Conservation (phyloP, 352 stramenopile species). For the Phytopythium cucurbitacearum region DNA sequence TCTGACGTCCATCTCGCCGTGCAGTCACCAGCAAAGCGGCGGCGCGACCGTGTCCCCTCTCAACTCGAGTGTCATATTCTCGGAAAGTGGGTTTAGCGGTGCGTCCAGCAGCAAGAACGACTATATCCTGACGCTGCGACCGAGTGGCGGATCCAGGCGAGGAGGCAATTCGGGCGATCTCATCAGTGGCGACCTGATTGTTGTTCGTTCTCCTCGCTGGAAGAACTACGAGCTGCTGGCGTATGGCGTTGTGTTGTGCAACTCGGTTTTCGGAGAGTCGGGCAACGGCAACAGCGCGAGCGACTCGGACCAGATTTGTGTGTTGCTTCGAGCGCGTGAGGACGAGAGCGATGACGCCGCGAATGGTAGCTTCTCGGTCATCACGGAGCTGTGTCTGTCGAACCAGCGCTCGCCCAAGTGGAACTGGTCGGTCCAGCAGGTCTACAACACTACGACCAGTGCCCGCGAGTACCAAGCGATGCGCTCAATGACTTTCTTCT, state of each 20-base stretch:
- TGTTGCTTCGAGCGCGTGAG: constrained; percentile 44
- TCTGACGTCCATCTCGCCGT: constrained; percentile 64
- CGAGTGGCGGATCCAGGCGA: constrained; percentile 6
- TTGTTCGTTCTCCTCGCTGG: constrained; percentile 55
- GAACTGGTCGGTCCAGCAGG: constrained; percentile 60
- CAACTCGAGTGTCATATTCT: constrained; percentile 57
- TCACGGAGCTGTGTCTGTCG: constrained; percentile 66
- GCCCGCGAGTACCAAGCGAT: constrained; percentile 80
- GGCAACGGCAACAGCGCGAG: not conserved
- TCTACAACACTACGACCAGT: constrained; percentile 73
- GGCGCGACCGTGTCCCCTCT: constrained; percentile 5
- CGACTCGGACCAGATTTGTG: constrained; percentile 50
- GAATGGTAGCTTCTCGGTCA: constrained; percentile 30
- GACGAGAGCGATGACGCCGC: constrained; percentile 9
- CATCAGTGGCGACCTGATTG: constrained; percentile 53
- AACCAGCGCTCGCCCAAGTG: constrained; percentile 55
- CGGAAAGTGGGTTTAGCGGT: constrained; percentile 66
- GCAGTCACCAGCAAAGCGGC: constrained; percentile 8
- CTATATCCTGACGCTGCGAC: constrained; percentile 61
- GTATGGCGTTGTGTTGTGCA: constrained; percentile 71
- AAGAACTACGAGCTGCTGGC: constrained; percentile 46
- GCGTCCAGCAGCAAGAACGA: constrained; percentile 34
- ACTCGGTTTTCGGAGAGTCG: constrained; percentile 37
- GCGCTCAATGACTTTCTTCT: constrained; percentile 52
- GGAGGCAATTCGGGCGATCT: constrained; percentile 32